Conservation (phyloP, 768 basidiomycete genomes). For the Cystobasidium ongulense region DNA sequence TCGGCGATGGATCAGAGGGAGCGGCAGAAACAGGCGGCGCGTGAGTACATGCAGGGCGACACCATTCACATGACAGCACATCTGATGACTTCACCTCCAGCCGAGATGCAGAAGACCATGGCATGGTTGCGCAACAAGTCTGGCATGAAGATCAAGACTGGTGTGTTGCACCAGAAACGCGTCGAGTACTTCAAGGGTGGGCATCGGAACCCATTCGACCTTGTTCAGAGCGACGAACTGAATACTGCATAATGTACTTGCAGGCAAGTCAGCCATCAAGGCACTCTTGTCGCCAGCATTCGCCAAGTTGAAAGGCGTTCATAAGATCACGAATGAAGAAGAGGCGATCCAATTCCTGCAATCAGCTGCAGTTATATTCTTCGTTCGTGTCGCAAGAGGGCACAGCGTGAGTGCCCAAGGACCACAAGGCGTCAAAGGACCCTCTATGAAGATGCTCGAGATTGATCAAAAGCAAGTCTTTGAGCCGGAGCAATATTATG, state of each 20-base stretch:
- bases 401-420: slow-evolving; percentile 41
- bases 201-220: slow-evolving; percentile 34
- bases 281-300: slow-evolving; percentile 88
- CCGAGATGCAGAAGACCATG: slow-evolving; percentile 70
- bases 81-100: slow-evolving; percentile 12
- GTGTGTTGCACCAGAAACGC: slow-evolving; percentile 86
- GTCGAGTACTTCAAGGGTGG: slow-evolving; percentile 96
- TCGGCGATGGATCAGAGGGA: slow-evolving; percentile 12
- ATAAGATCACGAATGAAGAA: slow-evolving; percentile 57
- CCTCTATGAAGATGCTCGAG: slow-evolving; percentile 55
- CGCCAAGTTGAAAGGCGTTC: slow-evolving; percentile 64
- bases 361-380: slow-evolving; percentile 73
- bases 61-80: background rate
- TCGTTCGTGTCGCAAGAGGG: slow-evolving; percentile 79
- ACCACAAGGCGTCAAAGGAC: slow-evolving; percentile 4
- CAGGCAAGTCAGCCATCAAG: slow-evolving; percentile 88
- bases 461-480: slow-evolving; percentile 69
- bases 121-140: slow-evolving; percentile 77
- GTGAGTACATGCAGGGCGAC: background rate
- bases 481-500: slow-evolving; percentile 72
- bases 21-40: slow-evolving; percentile 18
- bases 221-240: background rate
- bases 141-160: slow-evolving; percentile 79
- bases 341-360: slow-evolving; percentile 64
- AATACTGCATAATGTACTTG: no score